phyloP scores from a whole-genome alignment of 768 basidiomycete genomes.

The Ramaria sp. region DNA sequence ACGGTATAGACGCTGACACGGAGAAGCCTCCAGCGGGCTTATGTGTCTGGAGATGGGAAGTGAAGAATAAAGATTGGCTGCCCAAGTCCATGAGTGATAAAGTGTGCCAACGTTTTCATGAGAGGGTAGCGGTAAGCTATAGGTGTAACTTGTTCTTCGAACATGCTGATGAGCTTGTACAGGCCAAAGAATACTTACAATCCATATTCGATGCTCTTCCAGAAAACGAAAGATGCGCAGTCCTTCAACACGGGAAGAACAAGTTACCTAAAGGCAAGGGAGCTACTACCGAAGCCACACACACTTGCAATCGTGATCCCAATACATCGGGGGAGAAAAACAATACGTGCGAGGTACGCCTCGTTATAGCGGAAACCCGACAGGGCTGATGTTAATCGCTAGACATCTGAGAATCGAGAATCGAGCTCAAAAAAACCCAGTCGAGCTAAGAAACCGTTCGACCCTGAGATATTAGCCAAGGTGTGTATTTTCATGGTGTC shows the following conservation, averaged over 20 bases:
- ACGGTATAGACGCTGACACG: constrained; percentile 51
- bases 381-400: neutral
- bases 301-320: neutral
- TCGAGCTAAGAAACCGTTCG: constrained; percentile 39
- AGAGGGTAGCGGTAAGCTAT: constrained; percentile 47
- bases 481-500: constrained; percentile 20
- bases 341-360: no score
- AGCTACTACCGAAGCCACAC: neutral
- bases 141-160: neutral
- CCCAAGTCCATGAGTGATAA: constrained; percentile 57
- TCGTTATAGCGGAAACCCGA: no score
- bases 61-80: constrained; percentile 51
- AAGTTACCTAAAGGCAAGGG: neutral
- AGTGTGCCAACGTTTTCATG: constrained; percentile 45
- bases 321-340: neutral
- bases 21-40: constrained; percentile 47
- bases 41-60: constrained; percentile 83
- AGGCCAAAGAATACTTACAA: constrained; percentile 53
- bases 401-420: constrained; percentile 1
- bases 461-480: constrained; percentile 51
- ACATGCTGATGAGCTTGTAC: neutral
- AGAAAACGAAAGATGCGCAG: constrained; percentile 40
- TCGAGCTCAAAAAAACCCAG: constrained; percentile 17
- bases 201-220: constrained; percentile 46
- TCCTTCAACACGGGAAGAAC: constrained; percentile 32